These are phyloP conservation scores for Anastatica hierochuntica DNA, from an alignment of 345 rosid genomes.

Conservation along the genomic window DNA sequence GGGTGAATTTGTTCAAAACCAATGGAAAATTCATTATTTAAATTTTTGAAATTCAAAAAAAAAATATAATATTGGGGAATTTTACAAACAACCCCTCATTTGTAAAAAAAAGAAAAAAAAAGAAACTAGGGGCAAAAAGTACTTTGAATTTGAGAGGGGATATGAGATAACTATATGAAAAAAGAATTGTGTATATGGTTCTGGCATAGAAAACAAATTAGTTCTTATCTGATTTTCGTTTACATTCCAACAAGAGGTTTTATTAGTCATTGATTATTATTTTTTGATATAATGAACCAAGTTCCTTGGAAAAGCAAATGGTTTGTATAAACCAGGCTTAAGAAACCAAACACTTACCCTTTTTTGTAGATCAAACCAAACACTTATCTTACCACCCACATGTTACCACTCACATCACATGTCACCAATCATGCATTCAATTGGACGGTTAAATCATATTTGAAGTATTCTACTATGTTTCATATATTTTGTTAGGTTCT, in stretches of 20 bases:
- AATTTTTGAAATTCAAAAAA: too few species aligned
- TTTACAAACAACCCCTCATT: too few species aligned
- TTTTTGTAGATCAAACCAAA: background rate
- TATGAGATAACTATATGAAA: background rate
- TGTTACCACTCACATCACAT: constrained; percentile 14
- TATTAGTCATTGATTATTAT: background rate
- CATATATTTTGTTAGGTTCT: constrained; percentile 17
- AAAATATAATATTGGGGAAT: too few species aligned
- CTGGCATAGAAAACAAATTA: background rate
- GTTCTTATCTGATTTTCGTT: constrained; percentile 8
- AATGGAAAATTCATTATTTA: too few species aligned
- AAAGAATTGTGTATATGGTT: background rate
- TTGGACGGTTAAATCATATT: constrained; percentile 1
- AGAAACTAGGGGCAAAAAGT: too few species aligned
- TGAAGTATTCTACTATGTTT: constrained; percentile 6
- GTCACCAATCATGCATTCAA: constrained; percentile 10
- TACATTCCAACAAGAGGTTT: too few species aligned
- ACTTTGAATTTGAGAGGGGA: too few species aligned
- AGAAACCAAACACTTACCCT: constrained; percentile 2
- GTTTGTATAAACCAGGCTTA: too few species aligned
- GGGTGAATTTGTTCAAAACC: too few species aligned
- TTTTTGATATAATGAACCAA: background rate
- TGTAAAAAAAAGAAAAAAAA: too few species aligned
- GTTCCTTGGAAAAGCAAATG: too few species aligned
- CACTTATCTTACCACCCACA: constrained; percentile 10